phyloP scores from a whole-genome alignment of 2,329 filamentous ascomycete genomes.

The Fonsecaea monophora region DNA sequence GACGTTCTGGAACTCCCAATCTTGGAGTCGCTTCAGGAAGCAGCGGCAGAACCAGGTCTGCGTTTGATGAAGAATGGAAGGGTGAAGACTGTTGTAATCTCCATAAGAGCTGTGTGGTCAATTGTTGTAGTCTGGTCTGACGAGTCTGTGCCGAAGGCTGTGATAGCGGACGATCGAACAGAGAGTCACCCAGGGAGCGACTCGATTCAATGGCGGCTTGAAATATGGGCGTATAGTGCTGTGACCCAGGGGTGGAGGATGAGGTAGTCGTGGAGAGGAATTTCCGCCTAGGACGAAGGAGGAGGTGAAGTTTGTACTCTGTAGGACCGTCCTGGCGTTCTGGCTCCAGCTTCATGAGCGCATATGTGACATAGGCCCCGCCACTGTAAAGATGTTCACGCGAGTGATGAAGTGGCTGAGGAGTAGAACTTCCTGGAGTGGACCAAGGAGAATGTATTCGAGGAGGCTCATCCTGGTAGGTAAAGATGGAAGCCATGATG shows the following conservation, averaged over 20 bases:
- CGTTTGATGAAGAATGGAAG: slow-evolving; percentile 81
- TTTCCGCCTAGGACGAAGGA: slow-evolving; percentile 77
- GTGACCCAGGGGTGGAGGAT: slow-evolving; percentile 40
- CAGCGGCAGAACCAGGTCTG: slow-evolving; percentile 75
- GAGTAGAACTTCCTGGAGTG: slow-evolving; percentile 58
- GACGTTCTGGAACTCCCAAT: slow-evolving; percentile 62
- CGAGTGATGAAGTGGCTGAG: slow-evolving; percentile 42
- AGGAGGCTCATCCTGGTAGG: slow-evolving; percentile 86
- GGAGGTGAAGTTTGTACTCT: slow-evolving; percentile 93
- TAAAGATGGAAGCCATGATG: slow-evolving; percentile 87
- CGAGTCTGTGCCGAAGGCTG: slow-evolving; percentile 70
- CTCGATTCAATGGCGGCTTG: slow-evolving; percentile 41
- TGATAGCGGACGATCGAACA: slow-evolving; percentile 46
- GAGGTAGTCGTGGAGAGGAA: slow-evolving; percentile 75
- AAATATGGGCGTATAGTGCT: slow-evolving; percentile 37
- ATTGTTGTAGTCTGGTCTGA: slow-evolving; percentile 83
- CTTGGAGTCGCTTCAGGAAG: slow-evolving; percentile 70
- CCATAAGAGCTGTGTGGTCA: slow-evolving; percentile 96
- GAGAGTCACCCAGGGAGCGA: slow-evolving; percentile 22
- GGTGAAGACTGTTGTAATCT: slow-evolving; percentile 92
- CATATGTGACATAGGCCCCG: slow-evolving; percentile 52
- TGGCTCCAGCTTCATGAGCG: slow-evolving; percentile 77
- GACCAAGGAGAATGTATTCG: slow-evolving; percentile 92
- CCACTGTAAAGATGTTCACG: slow-evolving; percentile 46
- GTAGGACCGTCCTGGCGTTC: slow-evolving; percentile 94